Percentiles rank a stretch among this genome's conserved stretches.
phyloP scores from a whole-genome alignment of 768 basidiomycete species.

The Pleurotus cornucopiae region DNA sequence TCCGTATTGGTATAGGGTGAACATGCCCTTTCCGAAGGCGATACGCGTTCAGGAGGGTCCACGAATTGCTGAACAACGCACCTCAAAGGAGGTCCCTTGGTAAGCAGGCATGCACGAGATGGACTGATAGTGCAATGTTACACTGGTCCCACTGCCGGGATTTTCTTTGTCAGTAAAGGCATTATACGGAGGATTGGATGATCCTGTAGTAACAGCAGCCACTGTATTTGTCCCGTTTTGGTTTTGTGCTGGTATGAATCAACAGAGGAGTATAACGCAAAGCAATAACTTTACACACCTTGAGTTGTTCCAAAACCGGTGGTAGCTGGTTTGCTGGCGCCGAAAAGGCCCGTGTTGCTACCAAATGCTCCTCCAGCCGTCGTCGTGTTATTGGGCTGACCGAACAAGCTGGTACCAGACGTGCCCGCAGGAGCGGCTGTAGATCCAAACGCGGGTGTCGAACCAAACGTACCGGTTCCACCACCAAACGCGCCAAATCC shows the following conservation, averaged over 20 bases:
- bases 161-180: constrained; percentile 65
- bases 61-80: constrained; percentile 22
- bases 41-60: constrained; percentile 9
- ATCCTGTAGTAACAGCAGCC: constrained; percentile 64
- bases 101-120: constrained; percentile 81
- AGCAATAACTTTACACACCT: constrained; percentile 20
- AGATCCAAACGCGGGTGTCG: constrained; percentile 44
- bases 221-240: constrained; percentile 27
- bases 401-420: constrained; percentile 48
- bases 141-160: constrained; percentile 25
- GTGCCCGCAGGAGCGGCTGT: constrained; percentile 31
- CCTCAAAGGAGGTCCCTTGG: constrained; percentile 74
- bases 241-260: constrained; percentile 20
- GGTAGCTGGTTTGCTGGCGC: constrained; percentile 28
- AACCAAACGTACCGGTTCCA: constrained; percentile 47
- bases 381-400: constrained; percentile 38
- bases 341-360: constrained; percentile 41
- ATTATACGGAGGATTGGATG: constrained; percentile 60
- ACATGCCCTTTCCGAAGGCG: constrained; percentile 9
- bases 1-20: not conserved
- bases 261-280: not conserved
- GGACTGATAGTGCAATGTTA: constrained; percentile 70
- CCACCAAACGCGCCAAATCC: constrained; percentile 78
- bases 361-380: too few relatives aligned
- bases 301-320: constrained; percentile 39